Evolutionary conservation across 176 grass and related monocot species (phyloP).

Genomic region (Juncus inflexus): DNA sequence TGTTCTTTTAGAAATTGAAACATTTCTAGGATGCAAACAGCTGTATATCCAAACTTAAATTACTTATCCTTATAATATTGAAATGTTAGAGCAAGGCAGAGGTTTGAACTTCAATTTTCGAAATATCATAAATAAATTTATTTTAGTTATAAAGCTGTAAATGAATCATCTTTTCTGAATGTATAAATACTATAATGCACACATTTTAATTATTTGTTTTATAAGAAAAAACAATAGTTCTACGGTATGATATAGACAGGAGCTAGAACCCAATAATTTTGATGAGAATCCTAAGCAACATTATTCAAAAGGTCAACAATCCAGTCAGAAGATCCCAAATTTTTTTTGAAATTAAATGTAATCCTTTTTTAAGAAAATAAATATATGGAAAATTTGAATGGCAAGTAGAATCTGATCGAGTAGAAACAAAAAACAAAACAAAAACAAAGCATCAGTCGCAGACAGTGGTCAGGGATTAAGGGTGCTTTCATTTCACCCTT

Average conservation of each 20-base stretch:
- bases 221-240: slow-evolving; percentile 19
- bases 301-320: slow-evolving; percentile 8
- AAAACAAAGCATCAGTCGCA: background rate
- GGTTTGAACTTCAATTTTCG: too few relatives aligned
- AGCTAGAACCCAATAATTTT: slow-evolving; percentile 15
- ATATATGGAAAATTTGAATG: background rate
- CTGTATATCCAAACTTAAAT: too few relatives aligned
- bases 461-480: background rate
- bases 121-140: background rate
- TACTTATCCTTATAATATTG: too few relatives aligned
- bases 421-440: background rate
- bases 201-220: slow-evolving; percentile 18
- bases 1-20: too few relatives aligned
- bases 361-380: background rate
- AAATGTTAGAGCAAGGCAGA: too few relatives aligned
- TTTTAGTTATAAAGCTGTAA: slow-evolving; percentile 8
- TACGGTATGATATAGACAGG: slow-evolving; percentile 3
- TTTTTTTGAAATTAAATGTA: background rate
- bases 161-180: background rate
- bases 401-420: background rate
- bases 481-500: slow-evolving; percentile 19
- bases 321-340: slow-evolving; percentile 8
- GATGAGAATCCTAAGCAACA: slow-evolving; percentile 17
- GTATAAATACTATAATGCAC: background rate
- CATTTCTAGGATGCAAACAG: too few relatives aligned